phyloP scores from a whole-genome alignment of 208 protist species.

The Herpetomonas samuelpessoai region DNA sequence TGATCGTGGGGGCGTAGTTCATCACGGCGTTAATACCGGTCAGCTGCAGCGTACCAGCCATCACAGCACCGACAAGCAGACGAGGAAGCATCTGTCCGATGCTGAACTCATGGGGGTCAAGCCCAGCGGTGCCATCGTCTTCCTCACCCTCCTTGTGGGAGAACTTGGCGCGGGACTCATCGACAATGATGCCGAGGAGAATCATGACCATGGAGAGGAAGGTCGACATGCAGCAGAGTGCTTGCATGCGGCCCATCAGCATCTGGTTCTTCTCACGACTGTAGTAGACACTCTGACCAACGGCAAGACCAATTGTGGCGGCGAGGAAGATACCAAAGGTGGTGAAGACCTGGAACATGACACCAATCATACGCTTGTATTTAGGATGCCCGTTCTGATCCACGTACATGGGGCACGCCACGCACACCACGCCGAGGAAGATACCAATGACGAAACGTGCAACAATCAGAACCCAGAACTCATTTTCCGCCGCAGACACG shows the following conservation, averaged over 20 bases:
- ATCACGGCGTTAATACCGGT: conserved; percentile 58
- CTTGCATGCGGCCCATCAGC: conserved; percentile 62
- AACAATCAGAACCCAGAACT: conserved; percentile 71
- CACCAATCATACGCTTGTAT: conserved; percentile 51
- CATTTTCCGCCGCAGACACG: conserved; percentile 34
- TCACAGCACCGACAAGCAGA: conserved; percentile 18
- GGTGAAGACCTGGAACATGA: conserved; percentile 80
- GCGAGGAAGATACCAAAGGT: conserved; percentile 85
- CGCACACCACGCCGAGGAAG: conserved; percentile 51
- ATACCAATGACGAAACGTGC: conserved; percentile 77
- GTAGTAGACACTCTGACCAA: conserved; percentile 46
- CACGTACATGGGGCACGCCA: conserved; percentile 75
- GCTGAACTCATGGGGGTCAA: conserved; percentile 21
- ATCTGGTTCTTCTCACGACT: conserved; percentile 24
- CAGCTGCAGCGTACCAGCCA: conserved; percentile 30
- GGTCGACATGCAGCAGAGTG: conserved; percentile 58
- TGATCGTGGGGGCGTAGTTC: conserved; percentile 52
- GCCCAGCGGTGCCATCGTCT: not conserved
- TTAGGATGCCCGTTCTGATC: conserved; percentile 61
- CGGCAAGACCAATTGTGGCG: conserved; percentile 49
- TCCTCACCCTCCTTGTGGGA: conserved; percentile 1
- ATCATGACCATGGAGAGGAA: conserved; percentile 59
- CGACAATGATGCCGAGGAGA: conserved; percentile 34
- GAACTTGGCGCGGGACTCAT: conserved; percentile 15
- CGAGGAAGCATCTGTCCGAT: conserved; percentile 13